These are phyloP conservation scores for Albifimbria verrucaria DNA, from an alignment of 2,329 filamentous ascomycete genomes.

Conservation along the genomic window DNA sequence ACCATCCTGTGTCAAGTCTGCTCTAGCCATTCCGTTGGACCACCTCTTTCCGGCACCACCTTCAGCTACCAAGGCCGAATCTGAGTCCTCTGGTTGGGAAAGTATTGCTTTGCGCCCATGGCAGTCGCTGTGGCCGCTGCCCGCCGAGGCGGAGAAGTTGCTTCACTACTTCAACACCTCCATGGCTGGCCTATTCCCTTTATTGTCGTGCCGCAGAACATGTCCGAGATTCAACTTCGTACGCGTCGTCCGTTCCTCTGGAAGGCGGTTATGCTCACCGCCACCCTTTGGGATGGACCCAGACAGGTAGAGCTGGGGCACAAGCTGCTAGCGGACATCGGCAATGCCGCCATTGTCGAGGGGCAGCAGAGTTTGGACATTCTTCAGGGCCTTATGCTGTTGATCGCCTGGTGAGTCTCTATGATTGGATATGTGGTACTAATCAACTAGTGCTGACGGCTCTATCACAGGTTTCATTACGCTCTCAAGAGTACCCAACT, in stretches of 20 bases:
- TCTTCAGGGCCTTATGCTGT: slow-evolving; percentile 42
- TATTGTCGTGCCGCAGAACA: slow-evolving; percentile 34
- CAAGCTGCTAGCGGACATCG: slow-evolving; percentile 41
- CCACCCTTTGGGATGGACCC: slow-evolving; percentile 37
- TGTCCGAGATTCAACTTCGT: slow-evolving; percentile 34
- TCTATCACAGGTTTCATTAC: slow-evolving; percentile 47
- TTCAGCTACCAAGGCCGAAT: slow-evolving; percentile 16
- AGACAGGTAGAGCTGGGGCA: slow-evolving; percentile 42
- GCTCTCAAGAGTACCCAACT: slow-evolving; percentile 47
- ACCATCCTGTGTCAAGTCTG: not conserved
- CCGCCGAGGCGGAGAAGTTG: slow-evolving; percentile 36
- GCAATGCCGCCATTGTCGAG: slow-evolving; percentile 34
- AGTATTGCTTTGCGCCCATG: not conserved
- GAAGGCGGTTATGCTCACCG: slow-evolving; percentile 46
- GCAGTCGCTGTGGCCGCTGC: slow-evolving; percentile 37
- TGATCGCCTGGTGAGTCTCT: slow-evolving; percentile 44
- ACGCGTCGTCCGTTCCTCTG: slow-evolving; percentile 41
- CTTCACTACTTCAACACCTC: slow-evolving; percentile 32
- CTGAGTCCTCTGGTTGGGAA: slow-evolving; percentile 5
- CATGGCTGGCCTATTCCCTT: slow-evolving; percentile 40
- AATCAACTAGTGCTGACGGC: too few relatives aligned
- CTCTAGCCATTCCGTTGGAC: not conserved
- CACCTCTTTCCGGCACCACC: slow-evolving; percentile 31
- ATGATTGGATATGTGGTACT: too few relatives aligned
- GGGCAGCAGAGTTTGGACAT: slow-evolving; percentile 44